These are phyloP conservation scores for Trichoderma hamatum DNA, from an alignment of 2,329 filamentous ascomycete species.

Conservation along the genomic window DNA sequence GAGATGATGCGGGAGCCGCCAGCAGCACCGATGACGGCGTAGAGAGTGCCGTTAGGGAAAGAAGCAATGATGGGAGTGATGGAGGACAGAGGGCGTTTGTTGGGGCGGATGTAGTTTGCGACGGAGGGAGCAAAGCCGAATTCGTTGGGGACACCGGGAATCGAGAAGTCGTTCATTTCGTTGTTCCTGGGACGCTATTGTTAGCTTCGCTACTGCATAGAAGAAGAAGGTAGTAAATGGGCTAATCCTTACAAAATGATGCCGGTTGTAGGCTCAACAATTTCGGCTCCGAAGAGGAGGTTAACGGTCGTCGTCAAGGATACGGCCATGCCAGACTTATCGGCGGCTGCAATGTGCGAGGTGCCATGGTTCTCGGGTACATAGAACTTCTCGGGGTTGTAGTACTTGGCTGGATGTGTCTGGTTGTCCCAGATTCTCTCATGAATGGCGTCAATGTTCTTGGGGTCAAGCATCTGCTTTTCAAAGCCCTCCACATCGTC, in stretches of 20 bases:
- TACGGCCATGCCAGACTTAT: constrained; percentile 73
- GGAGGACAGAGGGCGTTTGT: constrained; percentile 81
- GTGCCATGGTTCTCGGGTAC: constrained; percentile 73
- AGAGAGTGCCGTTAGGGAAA: constrained; percentile 63
- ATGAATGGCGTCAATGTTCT: constrained; percentile 62
- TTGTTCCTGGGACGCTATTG: constrained; percentile 50
- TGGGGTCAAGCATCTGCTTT: constrained; percentile 64
- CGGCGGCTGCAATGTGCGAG: constrained; percentile 72
- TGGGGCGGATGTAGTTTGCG: constrained; percentile 78
- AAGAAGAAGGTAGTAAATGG: neutral
- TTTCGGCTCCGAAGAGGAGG: constrained; percentile 76
- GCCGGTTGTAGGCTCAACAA: constrained; percentile 81
- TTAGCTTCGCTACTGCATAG: neutral
- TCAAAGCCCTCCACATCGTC: constrained; percentile 65
- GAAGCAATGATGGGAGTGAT: constrained; percentile 79
- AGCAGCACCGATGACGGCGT: constrained; percentile 72
- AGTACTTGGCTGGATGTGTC: constrained; percentile 73
- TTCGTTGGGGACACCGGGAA: constrained; percentile 74
- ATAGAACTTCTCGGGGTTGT: constrained; percentile 70
- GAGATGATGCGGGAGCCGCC: constrained; percentile 86
- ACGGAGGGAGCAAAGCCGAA: constrained; percentile 83
- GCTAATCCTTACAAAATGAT: constrained; percentile 69
- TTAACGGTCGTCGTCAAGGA: constrained; percentile 88
- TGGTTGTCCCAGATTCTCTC: constrained; percentile 69
- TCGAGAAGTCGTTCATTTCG: constrained; percentile 81